Evolutionary conservation across 768 basidiomycete genomes (phyloP), one percentile per base, ranked within the genome.

Genomic region (Coprinopsis sp.): DNA sequence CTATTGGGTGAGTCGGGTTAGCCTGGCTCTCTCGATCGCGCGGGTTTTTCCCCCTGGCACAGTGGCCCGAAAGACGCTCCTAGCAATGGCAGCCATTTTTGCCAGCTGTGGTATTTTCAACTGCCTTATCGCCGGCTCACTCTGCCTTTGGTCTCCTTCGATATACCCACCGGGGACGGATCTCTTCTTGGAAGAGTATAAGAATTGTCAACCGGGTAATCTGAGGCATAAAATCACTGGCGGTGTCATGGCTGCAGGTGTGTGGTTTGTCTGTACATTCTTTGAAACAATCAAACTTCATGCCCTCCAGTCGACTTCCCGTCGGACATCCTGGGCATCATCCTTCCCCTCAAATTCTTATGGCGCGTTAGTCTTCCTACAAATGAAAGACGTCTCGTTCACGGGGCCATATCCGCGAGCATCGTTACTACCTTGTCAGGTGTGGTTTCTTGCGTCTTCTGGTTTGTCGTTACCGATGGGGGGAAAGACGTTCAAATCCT

Each of bases 341-440:
- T 41, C 13, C 54, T 56, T 16, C 63, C 63, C 13, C 46, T 61
- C 2, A 44, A 51, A 18, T 51, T 64, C 44, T 49, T 66, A 10
- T 57, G 61, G 58, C 48, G 36, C 14, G 46, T 62, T 37, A 56
- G 46, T 16, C 44, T 64, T 3, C 57, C 61, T 0, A 36, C 42
- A 24, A 30, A 16, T n/a, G 53, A 63, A 31, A 53, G 57, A 8
- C 34, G 46, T 19, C 33, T 66, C 22, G 54, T 66, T 19, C 44
- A 60, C 2, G 23, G 50, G 21, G 50, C 59, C 16, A 64, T 64
- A 37, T 56, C 62, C 4, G 45, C 55, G 16, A 61, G 59, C 29
- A 27, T 58, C 10, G 27, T 61, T 24, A 61, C 55, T 25, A 46
- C 58, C 1, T 18, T 63, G 6, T 49, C 52, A 10, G 50, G 54